These are phyloP conservation scores for Leucocoprinus leucothites DNA, from an alignment of 768 basidiomycete genomes.

Conservation along the genomic window DNA sequence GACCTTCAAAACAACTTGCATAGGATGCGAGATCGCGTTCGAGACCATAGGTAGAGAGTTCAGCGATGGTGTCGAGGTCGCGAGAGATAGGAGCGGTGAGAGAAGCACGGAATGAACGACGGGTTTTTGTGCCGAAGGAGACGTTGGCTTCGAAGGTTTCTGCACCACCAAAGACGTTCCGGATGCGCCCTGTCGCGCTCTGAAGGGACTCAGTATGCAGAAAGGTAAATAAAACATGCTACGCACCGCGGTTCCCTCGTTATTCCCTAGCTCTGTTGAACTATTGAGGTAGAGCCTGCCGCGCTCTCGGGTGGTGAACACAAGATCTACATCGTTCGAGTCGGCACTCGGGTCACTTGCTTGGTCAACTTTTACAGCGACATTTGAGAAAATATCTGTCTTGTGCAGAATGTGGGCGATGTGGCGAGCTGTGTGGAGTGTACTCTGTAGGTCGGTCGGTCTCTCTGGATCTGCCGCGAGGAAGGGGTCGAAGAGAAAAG, in stretches of 20 bases:
- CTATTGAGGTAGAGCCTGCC: constrained; percentile 76
- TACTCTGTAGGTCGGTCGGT: constrained; percentile 19
- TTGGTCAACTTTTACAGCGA: constrained; percentile 62
- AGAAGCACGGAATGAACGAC: constrained; percentile 74
- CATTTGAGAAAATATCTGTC: constrained; percentile 73
- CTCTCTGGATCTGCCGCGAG: constrained; percentile 19
- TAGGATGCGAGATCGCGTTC: constrained; percentile 80
- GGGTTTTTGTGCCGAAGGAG: constrained; percentile 84
- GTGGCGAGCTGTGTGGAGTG: constrained; percentile 63
- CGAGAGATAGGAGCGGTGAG: constrained; percentile 59
- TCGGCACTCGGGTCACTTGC: constrained; percentile 51
- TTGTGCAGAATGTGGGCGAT: constrained; percentile 64
- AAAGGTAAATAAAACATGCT: not conserved
- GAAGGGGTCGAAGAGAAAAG: constrained; percentile 71
- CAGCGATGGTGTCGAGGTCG: constrained; percentile 64
- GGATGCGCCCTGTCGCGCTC: constrained; percentile 78
- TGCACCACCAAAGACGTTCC: constrained; percentile 90
- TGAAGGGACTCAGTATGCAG: constrained; percentile 1
- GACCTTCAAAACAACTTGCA: constrained; percentile 66
- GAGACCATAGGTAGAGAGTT: constrained; percentile 66
- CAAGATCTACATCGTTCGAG: constrained; percentile 69
- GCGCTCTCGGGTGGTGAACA: constrained; percentile 75
- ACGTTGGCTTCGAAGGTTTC: constrained; percentile 83
- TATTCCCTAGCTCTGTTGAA: constrained; percentile 89
- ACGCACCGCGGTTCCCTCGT: constrained; percentile 90